Evolutionary conservation across 2,329 filamentous ascomycete genomes (phyloP), one percentile per base, ranked within the genome.

Genomic region (Fusarium illudens): DNA sequence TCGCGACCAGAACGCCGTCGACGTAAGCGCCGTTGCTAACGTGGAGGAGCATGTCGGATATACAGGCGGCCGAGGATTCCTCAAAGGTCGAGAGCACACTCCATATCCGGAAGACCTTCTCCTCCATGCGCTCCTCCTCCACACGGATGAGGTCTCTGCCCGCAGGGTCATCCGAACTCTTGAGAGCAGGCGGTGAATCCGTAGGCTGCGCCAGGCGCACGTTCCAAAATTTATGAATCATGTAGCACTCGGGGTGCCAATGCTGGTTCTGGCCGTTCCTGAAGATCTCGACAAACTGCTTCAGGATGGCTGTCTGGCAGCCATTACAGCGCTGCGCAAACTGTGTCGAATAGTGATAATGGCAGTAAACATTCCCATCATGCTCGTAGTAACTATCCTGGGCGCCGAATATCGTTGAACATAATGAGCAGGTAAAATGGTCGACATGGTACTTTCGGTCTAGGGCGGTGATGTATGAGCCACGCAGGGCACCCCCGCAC

Each of bases 191-290:
- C 59, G 84, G 81, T 33, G 83, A 75, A 60, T 89, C 84, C 37
- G 86, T 84, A 11, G 87, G 84, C 25, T 89, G 86, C 11, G 89
- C 89, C 34, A 99, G 84, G 53, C 96, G 90, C 62, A 99, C 96
- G 77, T 98, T 99, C 96, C 96, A 99, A 80, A 98, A 99, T 76
- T 99, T 99, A 82, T 99, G 96, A 67, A 99, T 99, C 96, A 99
- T 99, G 80, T 99, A 99, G 80, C 96, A 99, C 80, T 99, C 96
- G 2, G 96, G 96, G 77, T 99, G 96, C 96, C 96, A 99, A 78
- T 99, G 96, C 76, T 99, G 96, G 76, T 98, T 97, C 77, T 97
- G 92, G 2, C 95, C 95, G 79, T 98, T 98, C 72, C 96, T 91
- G 80, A 94, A 99, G 65, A 99, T 98, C 79, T 99, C 96, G 64